Evolutionary conservation across 257 asterid genomes (phyloP), one percentile per base, ranked within the genome.

Genomic region (Nicotiana undulata): DNA sequence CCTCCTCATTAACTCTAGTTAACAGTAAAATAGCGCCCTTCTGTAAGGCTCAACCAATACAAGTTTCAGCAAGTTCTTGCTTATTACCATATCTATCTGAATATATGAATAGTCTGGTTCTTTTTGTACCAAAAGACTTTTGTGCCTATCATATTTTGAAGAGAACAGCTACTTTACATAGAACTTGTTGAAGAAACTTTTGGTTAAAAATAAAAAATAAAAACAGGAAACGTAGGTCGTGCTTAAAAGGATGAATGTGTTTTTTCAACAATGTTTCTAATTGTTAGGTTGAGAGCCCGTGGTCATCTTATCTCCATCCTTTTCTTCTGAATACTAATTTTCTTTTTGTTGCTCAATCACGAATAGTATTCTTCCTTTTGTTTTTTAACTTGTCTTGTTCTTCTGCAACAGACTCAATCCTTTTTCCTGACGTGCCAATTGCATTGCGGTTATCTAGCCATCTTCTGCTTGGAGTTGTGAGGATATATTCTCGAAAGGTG

Each of bases 401-500:
- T 59, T 87, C 24, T 75, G 82, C 81, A 68, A 82, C 98, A 96
- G 99, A 96, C 86, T 91, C 99, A 1, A 96, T 96, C 80, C 97
- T 96, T 85, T 94, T 32, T 70, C 98, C 99, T 13, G 99, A 96
- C 74, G 98, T 91, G 79, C 99, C 99, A 40, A 96, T 96, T 87
- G 99, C 99, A 9, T 91, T 96, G 86, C 93, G 99, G 61, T 83
- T 96, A 88, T 92, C 99, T 82, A 94, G 99, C 92, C 99, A 96
- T 87, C 98, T 96, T 88, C 90, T 96, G 77, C 92, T 96, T 87
- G 99, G 99, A 2, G 99, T 96, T 85, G 99, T 93, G 90, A 91
- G 99, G 83, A 96, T 96, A 86, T 96, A 96, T 85, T 84, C 89
- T 80, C 88, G 93, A 85, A 94, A 96, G 93, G 99, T 96, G 90